Evolutionary conservation across 225 moss, liverwort and hornwort genomes (phyloP).

Genomic region (Antitrichia curtipendula): DNA sequence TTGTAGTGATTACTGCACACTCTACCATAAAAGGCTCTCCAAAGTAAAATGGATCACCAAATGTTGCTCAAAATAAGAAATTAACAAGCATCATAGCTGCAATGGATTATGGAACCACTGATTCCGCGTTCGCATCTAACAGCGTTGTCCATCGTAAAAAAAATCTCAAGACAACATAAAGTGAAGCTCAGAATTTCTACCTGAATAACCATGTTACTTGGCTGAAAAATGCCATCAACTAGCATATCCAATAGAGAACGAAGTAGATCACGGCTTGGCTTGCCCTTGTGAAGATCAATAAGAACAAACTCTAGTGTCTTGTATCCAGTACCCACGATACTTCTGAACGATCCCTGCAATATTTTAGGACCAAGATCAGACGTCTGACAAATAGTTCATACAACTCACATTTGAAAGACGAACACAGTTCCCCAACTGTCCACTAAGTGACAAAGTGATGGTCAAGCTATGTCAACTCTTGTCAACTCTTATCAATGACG

Average conservation of each 20-base stretch:
- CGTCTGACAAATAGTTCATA: background rate
- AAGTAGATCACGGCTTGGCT: slow-evolving; percentile 48
- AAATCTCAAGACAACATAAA: background rate
- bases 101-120: background rate
- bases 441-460: background rate
- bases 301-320: slow-evolving; percentile 62
- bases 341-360: slow-evolving; percentile 54
- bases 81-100: background rate
- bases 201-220: slow-evolving; percentile 63
- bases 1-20: background rate
- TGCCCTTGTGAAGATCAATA: slow-evolving; percentile 52
- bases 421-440: background rate
- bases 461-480: background rate
- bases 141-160: background rate
- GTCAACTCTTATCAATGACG: background rate
- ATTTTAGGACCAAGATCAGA: background rate
- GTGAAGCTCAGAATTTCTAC: background rate
- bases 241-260: slow-evolving; percentile 58
- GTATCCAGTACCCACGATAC: slow-evolving; percentile 56
- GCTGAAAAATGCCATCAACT: slow-evolving; percentile 56
- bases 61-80: background rate
- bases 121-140: background rate
- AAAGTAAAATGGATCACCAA: background rate
- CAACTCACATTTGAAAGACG: background rate
- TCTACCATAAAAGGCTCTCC: background rate